These are phyloP conservation scores for Tubosaeta sp. DNA, from an alignment of 768 basidiomycete species.

Conservation along the genomic window DNA sequence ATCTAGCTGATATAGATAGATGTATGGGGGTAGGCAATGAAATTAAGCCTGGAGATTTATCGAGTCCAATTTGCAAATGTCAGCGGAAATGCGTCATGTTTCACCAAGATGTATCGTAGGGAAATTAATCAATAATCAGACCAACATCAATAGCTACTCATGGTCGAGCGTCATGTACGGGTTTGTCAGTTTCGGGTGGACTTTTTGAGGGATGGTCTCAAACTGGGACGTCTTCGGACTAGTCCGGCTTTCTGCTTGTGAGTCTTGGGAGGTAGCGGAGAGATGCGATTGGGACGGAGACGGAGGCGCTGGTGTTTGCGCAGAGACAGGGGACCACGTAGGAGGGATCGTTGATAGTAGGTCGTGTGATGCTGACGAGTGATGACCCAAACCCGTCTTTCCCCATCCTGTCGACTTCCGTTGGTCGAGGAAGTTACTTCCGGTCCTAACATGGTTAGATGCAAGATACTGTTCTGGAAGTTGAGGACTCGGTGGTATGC, in stretches of 20 bases:
- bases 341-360: conserved; percentile 14
- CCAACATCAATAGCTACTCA: conserved; percentile 20
- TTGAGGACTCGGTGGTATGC: conserved; percentile 59
- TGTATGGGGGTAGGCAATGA: conserved; percentile 7
- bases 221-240: conserved; percentile 66
- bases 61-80: conserved; percentile 7
- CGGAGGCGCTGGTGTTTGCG: conserved; percentile 18
- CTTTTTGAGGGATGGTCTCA: conserved; percentile 55
- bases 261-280: conserved; percentile 20
- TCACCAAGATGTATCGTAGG: conserved; percentile 12
- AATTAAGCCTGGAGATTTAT: conserved; percentile 5
- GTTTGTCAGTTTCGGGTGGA: conserved; percentile 43
- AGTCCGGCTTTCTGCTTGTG: conserved; percentile 35
- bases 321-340: conserved; percentile 10
- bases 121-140: conserved; percentile 16
- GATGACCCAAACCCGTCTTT: conserved; percentile 14
- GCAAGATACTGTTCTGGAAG: conserved; percentile 49
- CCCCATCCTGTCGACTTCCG: conserved; percentile 17
- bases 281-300: conserved; percentile 29
- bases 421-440: conserved; percentile 29
- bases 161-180: conserved; percentile 55
- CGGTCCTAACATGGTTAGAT: conserved; percentile 30
- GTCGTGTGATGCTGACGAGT: conserved; percentile 31
- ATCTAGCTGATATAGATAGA: conserved; percentile 14
- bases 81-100: conserved; percentile 10